These are phyloP conservation scores for Volvox reticuliferus DNA, from an alignment of 139 green algal species.

Conservation along the genomic window DNA sequence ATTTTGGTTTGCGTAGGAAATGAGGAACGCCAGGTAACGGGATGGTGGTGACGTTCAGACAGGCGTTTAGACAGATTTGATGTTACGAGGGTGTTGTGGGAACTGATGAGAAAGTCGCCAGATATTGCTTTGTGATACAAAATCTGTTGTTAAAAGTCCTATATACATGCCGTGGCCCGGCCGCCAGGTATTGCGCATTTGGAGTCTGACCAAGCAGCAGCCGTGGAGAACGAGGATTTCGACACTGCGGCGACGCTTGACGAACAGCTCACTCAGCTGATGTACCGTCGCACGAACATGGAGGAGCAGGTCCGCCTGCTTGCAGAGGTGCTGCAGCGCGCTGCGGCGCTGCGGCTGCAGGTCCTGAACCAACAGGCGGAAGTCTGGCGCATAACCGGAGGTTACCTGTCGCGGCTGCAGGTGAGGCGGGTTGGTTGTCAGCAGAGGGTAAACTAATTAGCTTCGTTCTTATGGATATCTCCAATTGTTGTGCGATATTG, in stretches of 20 bases:
- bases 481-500: too few species aligned
- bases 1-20: too few species aligned
- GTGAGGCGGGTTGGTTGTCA: background rate
- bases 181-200: slow-evolving; percentile 9
- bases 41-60: too few species aligned
- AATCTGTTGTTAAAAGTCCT: too few species aligned
- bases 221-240: slow-evolving; percentile 70
- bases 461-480: too few species aligned
- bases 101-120: too few species aligned
- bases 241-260: slow-evolving; percentile 63
- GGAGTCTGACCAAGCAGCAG: slow-evolving; percentile 52
- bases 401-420: slow-evolving; percentile 30
- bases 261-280: slow-evolving; percentile 47
- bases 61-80: too few species aligned
- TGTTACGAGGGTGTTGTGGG: too few species aligned
- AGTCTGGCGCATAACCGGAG: background rate
- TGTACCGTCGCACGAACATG: background rate
- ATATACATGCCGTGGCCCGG: background rate
- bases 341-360: background rate
- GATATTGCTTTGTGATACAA: too few species aligned
- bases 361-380: slow-evolving; percentile 1
- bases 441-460: background rate
- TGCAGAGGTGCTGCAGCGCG: background rate
- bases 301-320: slow-evolving; percentile 14
- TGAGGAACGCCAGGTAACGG: too few species aligned